phyloP scores from a whole-genome alignment of 805 yeast genomes.

The Diddensiella caesifluorescens region DNA sequence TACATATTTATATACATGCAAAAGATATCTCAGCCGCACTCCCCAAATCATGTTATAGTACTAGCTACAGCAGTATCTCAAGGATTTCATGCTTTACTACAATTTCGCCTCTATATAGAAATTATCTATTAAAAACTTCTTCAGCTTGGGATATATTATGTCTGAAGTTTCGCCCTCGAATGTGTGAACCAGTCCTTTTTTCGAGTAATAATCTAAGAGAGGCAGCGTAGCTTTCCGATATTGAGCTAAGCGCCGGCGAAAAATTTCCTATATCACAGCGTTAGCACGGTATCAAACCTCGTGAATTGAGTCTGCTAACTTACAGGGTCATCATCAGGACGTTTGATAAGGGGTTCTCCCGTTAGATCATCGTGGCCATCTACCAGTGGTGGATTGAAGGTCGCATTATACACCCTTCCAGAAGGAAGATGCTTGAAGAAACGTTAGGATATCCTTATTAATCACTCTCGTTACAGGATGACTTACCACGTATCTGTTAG shows the following conservation, averaged over 20 bases:
- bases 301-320: conserved; percentile 3
- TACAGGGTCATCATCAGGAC: conserved; percentile 73
- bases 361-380: conserved; percentile 83
- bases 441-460: background rate
- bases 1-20: no score
- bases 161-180: conserved; percentile 81
- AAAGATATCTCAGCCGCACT: no score
- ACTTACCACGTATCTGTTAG: conserved; percentile 64
- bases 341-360: conserved; percentile 75
- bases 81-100: no score
- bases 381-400: conserved; percentile 83
- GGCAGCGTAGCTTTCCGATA: conserved; percentile 60
- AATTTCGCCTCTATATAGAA: no score
- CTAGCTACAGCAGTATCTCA: no score
- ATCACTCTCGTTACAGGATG: background rate
- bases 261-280: conserved; percentile 48
- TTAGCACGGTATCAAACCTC: background rate
- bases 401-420: conserved; percentile 80
- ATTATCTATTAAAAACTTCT: conserved; percentile 19
- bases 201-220: conserved; percentile 54
- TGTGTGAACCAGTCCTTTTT: conserved; percentile 45
- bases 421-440: conserved; percentile 53
- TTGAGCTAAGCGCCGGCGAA: conserved; percentile 57
- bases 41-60: no score
- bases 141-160: conserved; percentile 69